Evolutionary conservation across 306 rosid species (phyloP), one percentile per base, ranked within the genome.

Genomic region (Leucaena leucocephala): DNA sequence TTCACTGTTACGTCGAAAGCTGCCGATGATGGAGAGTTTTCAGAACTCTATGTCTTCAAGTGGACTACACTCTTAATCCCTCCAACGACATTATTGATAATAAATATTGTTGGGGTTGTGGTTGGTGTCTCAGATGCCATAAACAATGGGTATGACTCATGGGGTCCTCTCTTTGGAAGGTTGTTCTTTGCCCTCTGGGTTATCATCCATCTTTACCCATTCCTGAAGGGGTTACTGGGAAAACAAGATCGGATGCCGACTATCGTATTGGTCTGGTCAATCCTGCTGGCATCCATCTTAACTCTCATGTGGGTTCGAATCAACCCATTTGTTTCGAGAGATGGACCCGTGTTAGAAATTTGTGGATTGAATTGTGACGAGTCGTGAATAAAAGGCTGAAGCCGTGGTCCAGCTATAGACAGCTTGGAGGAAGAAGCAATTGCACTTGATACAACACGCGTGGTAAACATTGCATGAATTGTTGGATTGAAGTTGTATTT

Each of bases 1-100:
- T 95, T 95, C 87, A 95, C 97, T 0, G 99, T 95, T 43, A 95
- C 99, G 50, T 93, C 99, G 0, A 95, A 93, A 87, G 99, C 92
- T 33, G 99, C 98, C 0, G 97, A 95, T 33, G 99, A 95, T 82
- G 99, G 99, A 77, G 96, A 75, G 16, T 95, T 91, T 82, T 95
- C 99, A 0, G 98, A 95, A 80, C 98, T 95, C 42, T 95, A 95
- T 76, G 15, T 95, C 80, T 93, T 95, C 91, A 95, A 95, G 78
- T 95, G 99, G 99, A 95, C 98, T 38, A 82, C 99, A 34, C 82
- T 95, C 8, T 85, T 95, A 79, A 87, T 93, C 62, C 96, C 96
- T 75, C 99, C 96, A 65, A 95, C 83, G 2, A 93, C 98, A 1
- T 61, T 95, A 62, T 78, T 95, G 71, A 93, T 95, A 76, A 86